phyloP scores from a whole-genome alignment of 371 early-diverging fungal species.

The Circinella umbellata region DNA sequence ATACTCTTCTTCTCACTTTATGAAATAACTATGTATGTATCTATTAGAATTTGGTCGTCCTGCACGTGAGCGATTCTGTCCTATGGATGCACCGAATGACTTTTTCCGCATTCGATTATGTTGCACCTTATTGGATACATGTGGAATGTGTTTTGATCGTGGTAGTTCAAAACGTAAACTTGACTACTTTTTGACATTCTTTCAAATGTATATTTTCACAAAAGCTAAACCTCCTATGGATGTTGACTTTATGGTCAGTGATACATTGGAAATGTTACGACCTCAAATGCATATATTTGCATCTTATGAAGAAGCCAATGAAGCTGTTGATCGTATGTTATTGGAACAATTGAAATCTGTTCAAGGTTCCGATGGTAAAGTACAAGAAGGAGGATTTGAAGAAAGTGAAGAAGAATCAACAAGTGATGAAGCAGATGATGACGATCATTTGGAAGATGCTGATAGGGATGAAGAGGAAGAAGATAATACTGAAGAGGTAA shows the following conservation, averaged over 20 bases:
- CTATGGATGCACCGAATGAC: conserved; percentile 85
- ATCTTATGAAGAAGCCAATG: conserved; percentile 83
- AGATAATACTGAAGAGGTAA: conserved; percentile 8
- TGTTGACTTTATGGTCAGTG: conserved; percentile 85
- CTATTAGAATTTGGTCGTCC: conserved; percentile 77
- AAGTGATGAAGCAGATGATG: conserved; percentile 57
- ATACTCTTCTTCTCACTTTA: background rate
- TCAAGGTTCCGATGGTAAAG: conserved; percentile 46
- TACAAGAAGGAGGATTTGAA: conserved; percentile 49
- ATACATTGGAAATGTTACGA: conserved; percentile 78
- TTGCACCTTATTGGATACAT: conserved; percentile 88
- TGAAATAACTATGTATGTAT: background rate
- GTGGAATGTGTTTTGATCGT: conserved; percentile 84
- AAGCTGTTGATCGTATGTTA: conserved; percentile 64
- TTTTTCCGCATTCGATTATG: conserved; percentile 93
- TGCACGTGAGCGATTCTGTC: conserved; percentile 62
- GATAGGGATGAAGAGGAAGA: conserved; percentile 46
- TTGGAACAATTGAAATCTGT: conserved; percentile 55
- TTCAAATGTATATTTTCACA: conserved; percentile 88
- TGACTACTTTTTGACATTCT: conserved; percentile 75
- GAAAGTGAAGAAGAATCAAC: conserved; percentile 44
- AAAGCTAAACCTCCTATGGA: conserved; percentile 89
- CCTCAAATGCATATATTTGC: conserved; percentile 64
- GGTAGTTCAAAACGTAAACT: conserved; percentile 70
- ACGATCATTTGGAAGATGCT: conserved; percentile 44